Evolutionary conservation across 805 yeast species (phyloP), one percentile per base, ranked within the genome.

Genomic region (Scheffersomyces stipitis): DNA sequence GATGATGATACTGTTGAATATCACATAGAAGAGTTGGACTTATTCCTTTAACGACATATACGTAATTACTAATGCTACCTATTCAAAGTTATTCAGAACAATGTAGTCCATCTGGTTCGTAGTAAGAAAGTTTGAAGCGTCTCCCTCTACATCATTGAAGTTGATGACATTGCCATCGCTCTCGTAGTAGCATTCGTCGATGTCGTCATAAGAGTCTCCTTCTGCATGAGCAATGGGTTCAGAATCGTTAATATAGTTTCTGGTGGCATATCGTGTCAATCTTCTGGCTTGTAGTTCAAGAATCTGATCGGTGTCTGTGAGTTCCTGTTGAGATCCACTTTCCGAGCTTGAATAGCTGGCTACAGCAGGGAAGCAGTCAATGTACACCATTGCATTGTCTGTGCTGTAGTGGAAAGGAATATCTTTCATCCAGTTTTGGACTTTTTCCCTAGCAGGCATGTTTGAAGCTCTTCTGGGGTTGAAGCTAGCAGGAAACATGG

Each of bases 371-470:
- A 69, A 79, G 44, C 83, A 78, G n/a, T 69, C 71, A 69, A 69
- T 13, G 36, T 26, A 41, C 37, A 46, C 40, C 13, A 51, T 30
- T 13, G 45, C 49, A 18, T 38, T 30, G 22, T 49, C 44, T 27
- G 44, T 51, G 14, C 56, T 43, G 0, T 61, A 51, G 34, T 60
- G 67, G 6, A 69, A 52, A 1, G 90, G 90, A 3, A 85, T 71
- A 18, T 69, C 66, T 3, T 63, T 61, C 24, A 85, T 72, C 93
- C 93, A 85, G 5, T 56, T 61, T 26, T 67, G 66, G 1, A 85
- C 85, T 49, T 84, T 85, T 49, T 85, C 91, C 32, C 60, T 64
- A 43, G 71, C 75, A 1, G 79, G 70, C 89, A 85, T 83, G 54
- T 78, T 80, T 6, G 73, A 62, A 2, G 80, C 78, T 20, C 60